Evolutionary conservation across 2,329 filamentous ascomycete species (phyloP), one percentile per base, ranked within the genome.

Genomic region (Penicillium sp.): DNA sequence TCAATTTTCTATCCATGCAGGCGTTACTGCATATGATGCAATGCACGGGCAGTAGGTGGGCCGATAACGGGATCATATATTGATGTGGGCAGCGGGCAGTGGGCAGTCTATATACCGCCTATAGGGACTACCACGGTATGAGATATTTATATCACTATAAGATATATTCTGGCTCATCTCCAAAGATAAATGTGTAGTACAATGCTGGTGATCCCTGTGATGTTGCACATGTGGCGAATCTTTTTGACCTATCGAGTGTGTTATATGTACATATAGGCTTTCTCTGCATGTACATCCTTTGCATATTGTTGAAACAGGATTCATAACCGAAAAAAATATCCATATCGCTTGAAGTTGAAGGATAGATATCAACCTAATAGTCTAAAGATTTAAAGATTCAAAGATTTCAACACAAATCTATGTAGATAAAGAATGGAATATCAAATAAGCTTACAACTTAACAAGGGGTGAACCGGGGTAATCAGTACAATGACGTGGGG

Each of bases 401-500:
- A 29, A 29, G 27, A 33, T 33, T 10, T 5, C 5, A 33, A 33
- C 31, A 33, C 13, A 33, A 13, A 13, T 12, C 33, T 7, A 35
- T 15, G 5, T 33, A 17, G 13, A 6, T 35, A 35, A 27, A 27
- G 5, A 17, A 3, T n/a, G 1, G 17, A 27, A 45, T 10, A 29
- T 19, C 10, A n/a, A 25, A 45, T 45, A 45, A 27, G 41, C 41
- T 45, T 27, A 6, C 37, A 10, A 38, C n/a, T 37, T 37, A 37
- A 37, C 23, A 25, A 45, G 23, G 23, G 23, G 17, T 43, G 17
- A 31, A 25, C 40, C 15, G 40, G 50, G 50, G 38, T 45, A 15
- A 35, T 37, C 31, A 53, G 50, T 23, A 49, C 51, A 40, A 54
- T 56, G 54, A 56, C 54, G 54, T 56, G 37, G 37, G 50, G 12